A percentile compares a stretch with the other conserved stretches of the same genome.
These are phyloP conservation scores for Camellia oleifera DNA, from an alignment of 179 eudicot species.

Conservation along the genomic window DNA sequence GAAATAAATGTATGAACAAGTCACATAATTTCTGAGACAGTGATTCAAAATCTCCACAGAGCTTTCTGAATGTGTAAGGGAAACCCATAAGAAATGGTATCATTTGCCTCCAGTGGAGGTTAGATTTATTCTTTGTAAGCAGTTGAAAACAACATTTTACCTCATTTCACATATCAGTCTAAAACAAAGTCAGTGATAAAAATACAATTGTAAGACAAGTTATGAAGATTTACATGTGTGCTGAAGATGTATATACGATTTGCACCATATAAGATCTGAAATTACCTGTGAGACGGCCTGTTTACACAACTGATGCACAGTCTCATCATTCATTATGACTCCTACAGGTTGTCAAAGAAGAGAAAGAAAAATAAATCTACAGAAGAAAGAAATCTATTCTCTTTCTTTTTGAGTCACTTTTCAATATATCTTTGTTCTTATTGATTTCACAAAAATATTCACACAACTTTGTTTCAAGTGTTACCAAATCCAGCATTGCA, in stretches of 20 bases:
- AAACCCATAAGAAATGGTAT: neutral
- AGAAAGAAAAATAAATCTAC: neutral
- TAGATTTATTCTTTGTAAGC: neutral
- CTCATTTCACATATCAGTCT: neutral
- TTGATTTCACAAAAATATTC: neutral
- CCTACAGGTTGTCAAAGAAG: constrained; percentile 42
- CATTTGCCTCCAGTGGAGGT: neutral
- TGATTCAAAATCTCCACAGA: neutral
- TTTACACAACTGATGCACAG: constrained; percentile 91
- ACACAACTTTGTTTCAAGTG: neutral
- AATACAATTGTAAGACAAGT: no score
- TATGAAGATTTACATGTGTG: neutral
- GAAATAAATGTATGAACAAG: neutral
- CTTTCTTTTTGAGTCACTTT: neutral
- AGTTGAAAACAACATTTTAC: neutral
- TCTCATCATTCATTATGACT: constrained; percentile 96
- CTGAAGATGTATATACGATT: neutral
- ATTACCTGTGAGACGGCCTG: constrained; percentile 97
- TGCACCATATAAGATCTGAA: neutral
- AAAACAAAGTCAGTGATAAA: neutral
- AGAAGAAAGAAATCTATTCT: no score
- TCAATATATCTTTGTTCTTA: neutral
- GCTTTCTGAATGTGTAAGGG: neutral
- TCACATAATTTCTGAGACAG: neutral
- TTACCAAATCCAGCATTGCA: neutral